These are phyloP conservation scores for Pseudozyma pruni DNA, from an alignment of 1,284 basidiomycete genomes.

Conservation along the genomic window DNA sequence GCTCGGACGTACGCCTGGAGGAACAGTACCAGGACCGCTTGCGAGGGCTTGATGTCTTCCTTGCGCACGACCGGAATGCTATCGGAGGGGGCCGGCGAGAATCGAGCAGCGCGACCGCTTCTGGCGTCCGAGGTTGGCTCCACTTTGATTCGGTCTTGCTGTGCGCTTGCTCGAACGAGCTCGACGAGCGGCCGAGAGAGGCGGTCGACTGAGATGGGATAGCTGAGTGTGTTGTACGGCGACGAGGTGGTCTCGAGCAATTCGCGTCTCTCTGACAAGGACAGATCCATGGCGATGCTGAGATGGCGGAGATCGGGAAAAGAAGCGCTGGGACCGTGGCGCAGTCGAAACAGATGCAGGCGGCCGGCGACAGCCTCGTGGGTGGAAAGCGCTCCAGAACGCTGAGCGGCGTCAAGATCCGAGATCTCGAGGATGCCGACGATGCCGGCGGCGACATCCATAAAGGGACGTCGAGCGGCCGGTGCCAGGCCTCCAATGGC, in stretches of 20 bases:
- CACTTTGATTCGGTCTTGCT: neutral
- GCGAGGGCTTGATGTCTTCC: conserved; percentile 32
- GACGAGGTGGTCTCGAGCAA: conserved; percentile 19
- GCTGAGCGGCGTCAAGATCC: neutral
- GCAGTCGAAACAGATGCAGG: conserved; percentile 33
- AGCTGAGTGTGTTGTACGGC: conserved; percentile 33
- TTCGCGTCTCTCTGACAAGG: conserved; percentile 15
- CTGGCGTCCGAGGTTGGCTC: neutral
- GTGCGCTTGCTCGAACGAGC: conserved; percentile 9
- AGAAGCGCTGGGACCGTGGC: neutral
- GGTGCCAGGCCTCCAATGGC: conserved; percentile 26
- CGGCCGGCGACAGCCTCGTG: conserved; percentile 6
- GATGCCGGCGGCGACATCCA: conserved; percentile 41
- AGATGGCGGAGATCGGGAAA: conserved; percentile 30
- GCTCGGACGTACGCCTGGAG: conserved; percentile 23
- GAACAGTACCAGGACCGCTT: conserved; percentile 18
- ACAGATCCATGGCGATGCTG: conserved; percentile 28
- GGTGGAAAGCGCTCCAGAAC: neutral
- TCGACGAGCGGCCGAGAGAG: conserved; percentile 25
- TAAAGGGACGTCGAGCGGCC: conserved; percentile 32
- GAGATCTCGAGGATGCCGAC: conserved; percentile 31
- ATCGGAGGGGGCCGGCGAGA: conserved; percentile 4
- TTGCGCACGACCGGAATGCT: conserved; percentile 21
- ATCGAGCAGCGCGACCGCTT: neutral
- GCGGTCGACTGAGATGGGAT: conserved; percentile 40